Base-by-base conservation (phyloP, 169 alveolate species). In the Eimeria brunetti region DNA sequence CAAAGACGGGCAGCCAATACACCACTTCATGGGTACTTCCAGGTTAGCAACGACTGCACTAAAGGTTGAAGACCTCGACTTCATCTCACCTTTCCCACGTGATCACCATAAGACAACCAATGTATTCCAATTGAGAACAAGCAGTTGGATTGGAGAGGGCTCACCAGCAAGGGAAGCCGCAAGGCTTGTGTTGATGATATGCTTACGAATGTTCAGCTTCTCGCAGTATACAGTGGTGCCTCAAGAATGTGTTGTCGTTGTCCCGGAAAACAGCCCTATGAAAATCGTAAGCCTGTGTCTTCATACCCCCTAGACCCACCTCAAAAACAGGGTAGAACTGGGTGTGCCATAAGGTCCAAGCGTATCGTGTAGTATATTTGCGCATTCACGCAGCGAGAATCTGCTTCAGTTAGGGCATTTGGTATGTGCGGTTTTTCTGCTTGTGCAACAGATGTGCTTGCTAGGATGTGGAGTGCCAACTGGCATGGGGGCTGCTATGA, bases 211-310 rank as follows among this genome's bases (percentile, higher is more conserved):
- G 60, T 41, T 38, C 84, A 94, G 96, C 76, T 98, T 98, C 95
- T 89, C 98, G 38, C 98, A 98, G 94, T 98, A 97, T 94, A 97
- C 98, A 18, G 99, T 98, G 41, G 92, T 97, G 46, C 98, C 98
- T 75, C 98, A 97, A 90, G 97, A 97, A 58, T 97, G 98, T 38
- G 96, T 97, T 27, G 99, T 98, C n/a, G 98, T 97, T 83, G 95
- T 98, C 41, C 97, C 98, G 91, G 94, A 94, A 44, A 94, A 95
- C 53, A 98, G 98, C 46, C 96, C 97, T 14, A 89, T 95, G 86
- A 96, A 60, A 30, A 58, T 33, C 12, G 92, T 85, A 56, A 60
- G 92, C 33, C 33, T 9, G 1, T 12, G 1, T 5, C 27, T 8
- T 30, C 33, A 41, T 41, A 41, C 4, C 8, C 46, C 46, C 46